Base-by-base conservation (phyloP, 2,329 filamentous ascomycete genomes). In the Purpureocillium lavendulum region DNA sequence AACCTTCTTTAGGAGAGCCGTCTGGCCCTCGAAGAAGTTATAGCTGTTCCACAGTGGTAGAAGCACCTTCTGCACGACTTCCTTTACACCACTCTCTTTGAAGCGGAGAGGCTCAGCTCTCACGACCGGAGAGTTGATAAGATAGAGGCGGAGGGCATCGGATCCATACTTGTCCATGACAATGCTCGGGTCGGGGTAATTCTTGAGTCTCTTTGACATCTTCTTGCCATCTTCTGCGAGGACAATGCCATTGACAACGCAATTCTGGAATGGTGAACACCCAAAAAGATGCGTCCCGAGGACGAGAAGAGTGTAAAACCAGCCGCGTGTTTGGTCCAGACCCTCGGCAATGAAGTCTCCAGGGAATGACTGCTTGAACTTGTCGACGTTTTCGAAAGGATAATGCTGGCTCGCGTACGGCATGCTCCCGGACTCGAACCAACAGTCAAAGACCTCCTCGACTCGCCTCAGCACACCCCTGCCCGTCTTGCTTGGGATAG, bases 381-480 rank as follows among this genome's bases (percentile, higher is more conserved):
- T 75, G 9, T 89, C 85, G 50, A 81, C 77, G 55, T 92, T 92
- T 63, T 90, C 84, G 56, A 96, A 96, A 7, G 89, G 89, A 57
- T 94, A 96, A 60, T 96, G 89, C 46, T 84, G 79, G 49, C 83
- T 88, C 32, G 87, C 85, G 57, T 94, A 96, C 3, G 89, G 89
- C 89, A 96, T 96, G 57, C 84, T 89, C 44, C 89, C 89, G 33
- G 88, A 95, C 62, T 96, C 89, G 47, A 95, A 94, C 88, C 89
- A 96, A 58, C 89, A 96, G 64, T 96, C 89, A 52, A 96, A 95
- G 4, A 96, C 87, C 58, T 95, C 88, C 38, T 87, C 82, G 9
- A 92, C 75, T 49, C 89, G 81, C 52, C 75, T 81, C 45, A 96
- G 67, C n/a, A 74, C 71, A 15, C 88, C 89, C 56, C 90, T 94